phyloP scores from a whole-genome alignment of 495 filamentous ascomycete species.

The Parathielavia appendiculata region DNA sequence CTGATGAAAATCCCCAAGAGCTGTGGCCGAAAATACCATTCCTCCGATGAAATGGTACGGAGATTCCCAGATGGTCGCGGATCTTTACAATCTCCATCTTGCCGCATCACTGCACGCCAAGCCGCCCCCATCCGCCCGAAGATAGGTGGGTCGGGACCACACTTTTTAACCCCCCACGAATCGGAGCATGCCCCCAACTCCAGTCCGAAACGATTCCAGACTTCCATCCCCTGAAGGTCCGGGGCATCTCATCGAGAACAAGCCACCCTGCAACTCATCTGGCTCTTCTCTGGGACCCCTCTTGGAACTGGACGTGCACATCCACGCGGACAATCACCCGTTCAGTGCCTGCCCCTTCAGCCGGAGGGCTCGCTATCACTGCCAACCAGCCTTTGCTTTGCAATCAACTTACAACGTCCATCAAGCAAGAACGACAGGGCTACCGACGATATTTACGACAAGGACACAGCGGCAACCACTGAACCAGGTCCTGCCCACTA shows the following conservation, averaged over 20 bases:
- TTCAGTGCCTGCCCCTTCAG: conserved; percentile 16
- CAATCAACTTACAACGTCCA: neutral
- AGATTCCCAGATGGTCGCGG: neutral
- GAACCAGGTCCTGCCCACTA: neutral
- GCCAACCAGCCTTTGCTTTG: neutral
- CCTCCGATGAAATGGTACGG: no score
- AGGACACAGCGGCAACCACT: neutral
- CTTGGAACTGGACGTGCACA: conserved; percentile 1
- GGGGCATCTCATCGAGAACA: conserved; percentile 14
- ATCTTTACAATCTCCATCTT: neutral
- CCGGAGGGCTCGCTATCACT: conserved; percentile 9
- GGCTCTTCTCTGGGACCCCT: conserved; percentile 24
- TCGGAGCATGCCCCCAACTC: conserved; percentile 3
- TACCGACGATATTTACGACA: neutral
- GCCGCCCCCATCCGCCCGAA: conserved; percentile 7
- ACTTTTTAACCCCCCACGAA: conserved; percentile 17
- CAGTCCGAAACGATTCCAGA: conserved; percentile 25
- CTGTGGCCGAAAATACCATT: no score
- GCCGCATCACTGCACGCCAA: conserved; percentile 15
- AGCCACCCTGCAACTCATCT: conserved; percentile 11
- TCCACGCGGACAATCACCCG: conserved; percentile 1
- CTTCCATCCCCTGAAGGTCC: conserved; percentile 31
- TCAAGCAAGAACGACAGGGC: neutral
- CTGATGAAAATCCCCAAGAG: no score
- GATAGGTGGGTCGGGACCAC: conserved; percentile 3